Evolutionary conservation across 768 basidiomycete genomes (phyloP), one percentile per base, ranked within the genome.

Genomic region (Lentinula edodes): DNA sequence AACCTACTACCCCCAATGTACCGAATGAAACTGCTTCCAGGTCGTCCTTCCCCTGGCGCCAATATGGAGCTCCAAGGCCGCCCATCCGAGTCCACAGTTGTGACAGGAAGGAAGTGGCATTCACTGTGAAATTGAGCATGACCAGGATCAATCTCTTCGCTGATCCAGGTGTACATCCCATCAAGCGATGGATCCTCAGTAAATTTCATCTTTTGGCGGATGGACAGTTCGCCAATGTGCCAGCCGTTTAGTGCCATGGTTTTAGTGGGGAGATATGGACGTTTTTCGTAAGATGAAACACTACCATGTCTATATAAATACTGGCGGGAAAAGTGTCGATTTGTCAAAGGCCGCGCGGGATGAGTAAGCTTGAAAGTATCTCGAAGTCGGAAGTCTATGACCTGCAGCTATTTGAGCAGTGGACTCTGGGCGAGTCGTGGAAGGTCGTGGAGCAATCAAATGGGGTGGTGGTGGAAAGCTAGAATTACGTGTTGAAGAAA

Each of bases 51-150:
- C 13, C 64, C 59, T 5, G 76, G 79, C 0, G 82, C 76, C 6
- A 86, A 72, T 36, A 87, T 77, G 2, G 83, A 85, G 3, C 80
- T 75, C 87, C 87, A 88, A 2, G 87, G 87, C 3, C 85, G 74
- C 1, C 75, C 77, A 4, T 65, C 62, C 2, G 68, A 70, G 65
- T 87, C 86, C 20, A 87, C 69, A 1, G 80, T 81, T n/a, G 82
- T 78, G 9, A 86, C 67, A 5, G 84, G 84, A 16, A 88, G 71
- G 65, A 87, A 87, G 1, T 78, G 79, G 6, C 86, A 70, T 13
- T 74, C 67, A 2, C 78, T 73, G 64, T 86, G 77, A 64, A 87
- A 85, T 3, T 66, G 65, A 3, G 76, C 76, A 62, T 86, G 83
- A 20, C 86, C 69, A 34, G 76, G 76, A 5, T 80, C 76, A 63